Percentiles rank a stretch among this genome's conserved stretches.
These are phyloP conservation scores for Blastomyces percursus DNA, from an alignment of 2,329 filamentous ascomycete genomes.

Conservation along the genomic window DNA sequence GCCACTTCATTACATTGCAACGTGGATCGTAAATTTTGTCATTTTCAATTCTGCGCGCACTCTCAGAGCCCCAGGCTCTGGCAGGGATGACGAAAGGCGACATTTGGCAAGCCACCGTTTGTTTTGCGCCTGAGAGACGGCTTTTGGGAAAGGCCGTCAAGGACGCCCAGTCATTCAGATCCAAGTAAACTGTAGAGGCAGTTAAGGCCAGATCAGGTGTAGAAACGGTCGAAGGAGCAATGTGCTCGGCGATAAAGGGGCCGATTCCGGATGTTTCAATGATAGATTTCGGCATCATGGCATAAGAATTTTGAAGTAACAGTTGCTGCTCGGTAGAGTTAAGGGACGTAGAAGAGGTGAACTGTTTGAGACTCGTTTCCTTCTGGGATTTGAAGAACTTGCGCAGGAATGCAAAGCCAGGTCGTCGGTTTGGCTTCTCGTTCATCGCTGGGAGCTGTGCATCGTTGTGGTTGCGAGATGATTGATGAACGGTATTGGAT, in stretches of 20 bases:
- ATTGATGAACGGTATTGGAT: background rate
- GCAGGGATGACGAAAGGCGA: background rate
- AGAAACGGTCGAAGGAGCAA: background rate
- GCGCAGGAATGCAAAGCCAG: background rate
- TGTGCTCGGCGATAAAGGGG: background rate
- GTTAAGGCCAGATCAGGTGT: background rate
- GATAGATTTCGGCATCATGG: background rate
- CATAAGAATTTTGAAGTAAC: background rate
- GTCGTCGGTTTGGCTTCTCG: background rate
- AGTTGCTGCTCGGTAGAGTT: too few species aligned
- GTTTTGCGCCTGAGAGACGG: background rate
- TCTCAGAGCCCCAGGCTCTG: background rate
- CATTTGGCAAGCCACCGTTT: background rate
- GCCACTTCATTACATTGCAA: background rate
- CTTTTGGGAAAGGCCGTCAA: background rate
- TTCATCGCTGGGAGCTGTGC: background rate
- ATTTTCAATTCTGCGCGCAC: background rate
- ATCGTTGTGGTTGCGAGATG: background rate
- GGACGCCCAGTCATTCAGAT: background rate
- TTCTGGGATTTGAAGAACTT: background rate
- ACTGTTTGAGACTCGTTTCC: background rate
- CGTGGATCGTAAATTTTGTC: background rate
- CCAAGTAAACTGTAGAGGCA: background rate
- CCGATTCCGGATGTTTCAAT: background rate
- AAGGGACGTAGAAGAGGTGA: background rate